These are phyloP conservation scores for Cryptococcus deneoformans DNA, from an alignment of 1,284 basidiomycete genomes.

Conservation along the genomic window DNA sequence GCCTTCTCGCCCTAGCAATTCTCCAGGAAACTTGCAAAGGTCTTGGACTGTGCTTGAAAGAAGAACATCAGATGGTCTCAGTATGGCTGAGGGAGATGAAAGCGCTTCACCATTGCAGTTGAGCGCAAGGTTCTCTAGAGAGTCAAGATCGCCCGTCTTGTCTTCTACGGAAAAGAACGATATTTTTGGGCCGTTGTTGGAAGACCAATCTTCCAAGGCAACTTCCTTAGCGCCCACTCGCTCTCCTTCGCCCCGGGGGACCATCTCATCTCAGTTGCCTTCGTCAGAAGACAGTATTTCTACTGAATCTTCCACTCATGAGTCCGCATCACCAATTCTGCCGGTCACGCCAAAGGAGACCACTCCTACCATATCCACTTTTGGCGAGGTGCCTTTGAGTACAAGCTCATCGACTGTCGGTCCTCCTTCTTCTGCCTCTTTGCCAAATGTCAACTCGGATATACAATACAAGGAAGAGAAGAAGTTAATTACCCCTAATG, in stretches of 20 bases:
- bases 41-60: slow-evolving; percentile 12
- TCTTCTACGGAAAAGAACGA: not conserved
- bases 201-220: not conserved
- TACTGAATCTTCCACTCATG: slow-evolving; percentile 35
- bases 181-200: not conserved
- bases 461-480: slow-evolving; percentile 5
- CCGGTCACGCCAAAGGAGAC: slow-evolving; percentile 38
- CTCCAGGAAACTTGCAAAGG: slow-evolving; percentile 7
- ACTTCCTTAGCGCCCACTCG: not conserved
- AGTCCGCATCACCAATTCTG: slow-evolving; percentile 41
- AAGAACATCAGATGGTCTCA: no score
- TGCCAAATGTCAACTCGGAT: not conserved
- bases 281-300: slow-evolving; percentile 42
- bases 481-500: not conserved
- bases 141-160: not conserved
- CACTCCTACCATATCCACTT: slow-evolving; percentile 4
- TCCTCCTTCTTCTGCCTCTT: slow-evolving; percentile 4
- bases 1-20: not conserved
- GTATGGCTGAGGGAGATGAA: not conserved
- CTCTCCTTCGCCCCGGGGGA: not conserved
- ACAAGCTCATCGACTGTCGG: not conserved
- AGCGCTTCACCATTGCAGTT: not conserved
- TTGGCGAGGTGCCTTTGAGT: not conserved
- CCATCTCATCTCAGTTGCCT: slow-evolving; percentile 15
- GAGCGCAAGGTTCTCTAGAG: not conserved